phyloP scores from a whole-genome alignment of 805 yeast genomes.

The Metschnikowia lachancei region DNA sequence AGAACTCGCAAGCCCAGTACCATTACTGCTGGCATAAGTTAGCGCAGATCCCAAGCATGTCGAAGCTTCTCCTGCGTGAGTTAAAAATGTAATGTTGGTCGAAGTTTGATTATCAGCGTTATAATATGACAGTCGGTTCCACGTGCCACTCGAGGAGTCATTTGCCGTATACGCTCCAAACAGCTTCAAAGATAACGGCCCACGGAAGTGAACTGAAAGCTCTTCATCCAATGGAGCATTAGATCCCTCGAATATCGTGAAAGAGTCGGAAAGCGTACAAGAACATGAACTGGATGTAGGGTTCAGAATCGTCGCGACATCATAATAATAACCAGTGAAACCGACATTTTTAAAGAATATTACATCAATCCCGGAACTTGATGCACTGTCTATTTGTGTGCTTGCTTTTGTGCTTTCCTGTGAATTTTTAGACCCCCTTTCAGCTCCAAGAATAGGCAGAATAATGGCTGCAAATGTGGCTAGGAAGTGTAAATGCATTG shows the following conservation, averaged over 20 bases:
- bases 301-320: conserved; percentile 45
- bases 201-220: conserved; percentile 75
- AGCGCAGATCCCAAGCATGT: conserved; percentile 69
- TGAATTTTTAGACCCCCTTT: conserved; percentile 1
- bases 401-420: neutral
- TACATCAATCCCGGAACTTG: conserved; percentile 23
- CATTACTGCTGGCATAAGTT: conserved; percentile 59
- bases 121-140: conserved; percentile 63
- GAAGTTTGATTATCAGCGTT: conserved; percentile 48
- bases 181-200: conserved; percentile 59
- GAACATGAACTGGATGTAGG: conserved; percentile 45
- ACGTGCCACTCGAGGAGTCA: conserved; percentile 39
- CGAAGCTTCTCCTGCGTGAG: conserved; percentile 57
- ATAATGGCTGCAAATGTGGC: conserved; percentile 4
- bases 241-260: conserved; percentile 50
- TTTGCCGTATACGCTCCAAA: conserved; percentile 60
- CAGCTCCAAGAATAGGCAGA: conserved; percentile 7
- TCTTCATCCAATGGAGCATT: conserved; percentile 68
- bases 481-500: conserved; percentile 1
- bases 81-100: conserved; percentile 66
- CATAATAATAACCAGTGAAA: conserved; percentile 49
- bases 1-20: conserved; percentile 43
- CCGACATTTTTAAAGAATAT: conserved; percentile 57
- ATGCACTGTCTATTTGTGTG: neutral
- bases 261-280: conserved; percentile 40